These are phyloP conservation scores for Apiospora koreana DNA, from an alignment of 2,329 filamentous ascomycete genomes.

Conservation along the genomic window DNA sequence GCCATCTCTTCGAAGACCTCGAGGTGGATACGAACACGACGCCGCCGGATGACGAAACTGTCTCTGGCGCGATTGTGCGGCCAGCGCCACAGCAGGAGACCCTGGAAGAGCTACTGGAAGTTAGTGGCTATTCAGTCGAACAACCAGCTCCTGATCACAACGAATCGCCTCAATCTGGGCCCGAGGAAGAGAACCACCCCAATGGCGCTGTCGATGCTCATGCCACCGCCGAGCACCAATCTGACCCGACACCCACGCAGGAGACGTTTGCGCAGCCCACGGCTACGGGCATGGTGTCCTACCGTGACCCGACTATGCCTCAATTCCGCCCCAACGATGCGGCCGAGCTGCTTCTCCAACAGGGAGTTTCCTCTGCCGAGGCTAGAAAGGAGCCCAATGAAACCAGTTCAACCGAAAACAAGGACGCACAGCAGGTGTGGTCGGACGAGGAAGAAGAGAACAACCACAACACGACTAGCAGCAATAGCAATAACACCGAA, in stretches of 20 bases:
- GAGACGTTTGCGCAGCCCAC: neutral
- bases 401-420: neutral
- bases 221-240: conserved; percentile 20
- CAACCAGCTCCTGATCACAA: conserved; percentile 20
- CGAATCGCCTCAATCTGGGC: conserved; percentile 5
- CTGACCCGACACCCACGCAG: conserved; percentile 13
- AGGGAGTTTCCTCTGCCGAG: neutral
- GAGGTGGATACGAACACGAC: conserved; percentile 29
- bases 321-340: conserved; percentile 65
- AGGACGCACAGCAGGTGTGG: neutral
- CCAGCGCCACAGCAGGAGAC: conserved; percentile 29
- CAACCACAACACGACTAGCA: conserved; percentile 15
- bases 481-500: neutral
- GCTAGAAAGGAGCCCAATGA: neutral
- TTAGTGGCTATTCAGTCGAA: conserved; percentile 47
- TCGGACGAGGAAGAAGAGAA: neutral
- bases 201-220: conserved; percentile 8
- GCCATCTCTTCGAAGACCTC: conserved; percentile 47
- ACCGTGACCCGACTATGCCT: conserved; percentile 65
- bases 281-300: conserved; percentile 15
- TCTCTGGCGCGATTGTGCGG: conserved; percentile 15
- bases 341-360: conserved; percentile 16
- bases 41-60: conserved; percentile 15
- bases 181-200: conserved; percentile 16
- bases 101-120: conserved; percentile 42